Evolutionary conservation across 2,329 filamentous ascomycete genomes (phyloP), one percentile per base, ranked within the genome.

Genomic region (Plenodomus lindquistii): DNA sequence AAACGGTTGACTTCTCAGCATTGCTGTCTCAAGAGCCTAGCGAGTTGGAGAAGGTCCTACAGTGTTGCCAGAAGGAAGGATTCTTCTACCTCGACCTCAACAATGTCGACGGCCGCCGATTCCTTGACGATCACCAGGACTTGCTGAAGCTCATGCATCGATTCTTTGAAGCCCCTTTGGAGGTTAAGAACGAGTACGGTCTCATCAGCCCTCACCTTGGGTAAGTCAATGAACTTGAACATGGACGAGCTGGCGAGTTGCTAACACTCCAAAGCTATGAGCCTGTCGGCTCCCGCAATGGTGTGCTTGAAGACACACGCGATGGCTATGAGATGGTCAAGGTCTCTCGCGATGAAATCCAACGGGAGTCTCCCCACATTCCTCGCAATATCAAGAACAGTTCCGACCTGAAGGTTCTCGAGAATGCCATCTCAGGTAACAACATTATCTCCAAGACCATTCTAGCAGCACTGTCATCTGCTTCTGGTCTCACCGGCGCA

Each of bases 31-130:
- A 82, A 54, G 79, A 83, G 51, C 79, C 80, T 7, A 70, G 66
- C 17, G 81, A 83, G 67, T 66, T 83, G 8, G 77, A 82, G 51
- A 80, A 76, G 58, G 70, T 82, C 7, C 63, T 81, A 45, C 69
- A 74, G 29, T 74, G 73, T 54, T 83, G 81, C 64, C 70, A 78
- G 49, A 71, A 76, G 17, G 75, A 79, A 27, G 81, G 81, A 1
- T 83, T 77, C 73, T 83, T 83, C 67, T 81, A 83, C 62, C 74
- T 83, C 35, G 77, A 83, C 61, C 73, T 83, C 9, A 61, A 77
- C 53, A 73, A 72, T 52, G 79, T 82, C 50, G 80, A 82, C 57
- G 80, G 80, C 53, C 77, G 79, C 50, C 67, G 79, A 39, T 75
- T 81, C 67, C 73, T 82, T 47, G 72, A 75, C 29, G 80, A 83